Evolutionary conservation across 371 early-diverging fungal species (phyloP).

Genomic region (Thermomucor indicae-seudaticae): DNA sequence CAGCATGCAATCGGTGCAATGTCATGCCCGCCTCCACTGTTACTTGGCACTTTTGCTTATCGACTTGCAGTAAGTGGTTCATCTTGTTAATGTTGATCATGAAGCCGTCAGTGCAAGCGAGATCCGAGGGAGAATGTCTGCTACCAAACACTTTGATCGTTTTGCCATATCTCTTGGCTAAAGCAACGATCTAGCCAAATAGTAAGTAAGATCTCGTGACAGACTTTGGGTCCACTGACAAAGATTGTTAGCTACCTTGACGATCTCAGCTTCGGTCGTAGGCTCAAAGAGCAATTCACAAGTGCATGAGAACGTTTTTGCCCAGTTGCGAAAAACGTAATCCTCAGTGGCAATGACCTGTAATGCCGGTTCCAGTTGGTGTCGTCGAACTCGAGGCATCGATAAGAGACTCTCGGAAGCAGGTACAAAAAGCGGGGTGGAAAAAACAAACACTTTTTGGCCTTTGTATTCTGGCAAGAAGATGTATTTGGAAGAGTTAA

Average conservation of each 20-base stretch:
- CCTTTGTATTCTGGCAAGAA: no score
- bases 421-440: no score
- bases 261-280: constrained; percentile 56
- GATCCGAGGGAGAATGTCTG: constrained; percentile 82
- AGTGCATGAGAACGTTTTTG: constrained; percentile 61
- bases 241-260: constrained; percentile 41
- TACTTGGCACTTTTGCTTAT: constrained; percentile 37
- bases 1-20: constrained; percentile 57
- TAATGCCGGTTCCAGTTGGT: constrained; percentile 8
- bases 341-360: constrained; percentile 22
- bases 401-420: no score
- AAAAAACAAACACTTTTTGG: no score
- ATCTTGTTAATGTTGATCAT: constrained; percentile 72
- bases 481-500: no score
- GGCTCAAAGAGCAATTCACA: constrained; percentile 65
- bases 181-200: constrained; percentile 42
- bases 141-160: constrained; percentile 68
- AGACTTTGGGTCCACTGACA: not conserved
- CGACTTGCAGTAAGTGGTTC: constrained; percentile 52
- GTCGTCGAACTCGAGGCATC: constrained; percentile 3
- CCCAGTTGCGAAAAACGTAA: constrained; percentile 68
- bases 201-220: not conserved
- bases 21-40: constrained; percentile 77
- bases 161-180: constrained; percentile 41
- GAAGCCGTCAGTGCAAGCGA: constrained; percentile 67